Conservation (phyloP, 306 rosid genomes). For the Fragaria iinumae region DNA sequence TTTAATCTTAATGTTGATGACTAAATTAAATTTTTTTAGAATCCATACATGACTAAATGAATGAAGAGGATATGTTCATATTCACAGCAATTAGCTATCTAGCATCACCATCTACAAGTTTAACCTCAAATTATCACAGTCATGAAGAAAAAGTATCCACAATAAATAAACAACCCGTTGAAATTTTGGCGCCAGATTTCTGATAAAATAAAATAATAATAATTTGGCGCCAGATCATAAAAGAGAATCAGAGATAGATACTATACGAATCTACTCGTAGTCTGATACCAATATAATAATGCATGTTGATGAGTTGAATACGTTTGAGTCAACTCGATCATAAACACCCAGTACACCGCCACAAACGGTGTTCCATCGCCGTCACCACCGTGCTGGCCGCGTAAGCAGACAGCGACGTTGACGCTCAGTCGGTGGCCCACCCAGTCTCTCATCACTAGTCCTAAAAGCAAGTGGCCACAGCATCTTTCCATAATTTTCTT, state of each 20-base stretch:
- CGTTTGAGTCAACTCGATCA: background rate
- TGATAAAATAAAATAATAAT: too few species aligned
- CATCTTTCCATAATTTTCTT: conserved; percentile 41
- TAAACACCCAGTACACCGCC: background rate
- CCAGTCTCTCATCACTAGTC: background rate
- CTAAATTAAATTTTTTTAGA: too few species aligned
- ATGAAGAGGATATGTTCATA: too few species aligned
- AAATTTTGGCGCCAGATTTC: background rate
- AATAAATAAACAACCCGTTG: too few species aligned
- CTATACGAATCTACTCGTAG: background rate
- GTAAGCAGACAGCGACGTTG: conserved; percentile 46
- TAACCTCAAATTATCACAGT: too few species aligned
- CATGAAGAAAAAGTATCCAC: too few species aligned
- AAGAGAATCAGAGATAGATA: background rate
- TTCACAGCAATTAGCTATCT: too few species aligned
- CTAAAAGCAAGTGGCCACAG: conserved; percentile 60
- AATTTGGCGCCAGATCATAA: background rate
- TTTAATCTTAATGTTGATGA: too few species aligned
- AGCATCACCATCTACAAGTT: too few species aligned
- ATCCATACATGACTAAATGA: too few species aligned
- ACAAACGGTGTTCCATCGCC: background rate
- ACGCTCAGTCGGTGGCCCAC: conserved; percentile 52
- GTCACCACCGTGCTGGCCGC: conserved; percentile 19
- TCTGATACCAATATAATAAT: background rate
- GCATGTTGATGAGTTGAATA: background rate